Conservation (phyloP, 2,329 filamentous ascomycete genomes). For the Colletotrichum destructivum region DNA sequence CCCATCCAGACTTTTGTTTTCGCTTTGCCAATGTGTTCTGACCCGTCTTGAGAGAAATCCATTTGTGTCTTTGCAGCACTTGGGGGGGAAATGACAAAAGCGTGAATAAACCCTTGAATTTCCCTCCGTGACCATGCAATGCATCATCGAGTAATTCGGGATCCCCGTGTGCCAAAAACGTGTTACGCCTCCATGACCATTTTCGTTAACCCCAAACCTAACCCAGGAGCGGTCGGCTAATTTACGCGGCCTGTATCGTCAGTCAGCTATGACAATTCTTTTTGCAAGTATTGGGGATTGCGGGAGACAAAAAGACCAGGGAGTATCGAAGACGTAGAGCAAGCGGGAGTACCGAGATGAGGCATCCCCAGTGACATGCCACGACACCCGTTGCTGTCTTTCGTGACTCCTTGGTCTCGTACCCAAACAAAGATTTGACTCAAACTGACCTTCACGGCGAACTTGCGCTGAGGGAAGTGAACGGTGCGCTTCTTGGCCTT, state of each 20-base stretch:
- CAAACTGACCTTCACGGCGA: conserved; percentile 90
- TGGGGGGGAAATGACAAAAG: conserved; percentile 36
- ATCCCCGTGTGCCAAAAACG: conserved; percentile 43
- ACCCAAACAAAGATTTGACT: neutral
- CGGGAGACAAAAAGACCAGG: neutral
- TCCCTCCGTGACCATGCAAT: conserved; percentile 43
- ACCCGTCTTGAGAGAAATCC: conserved; percentile 42
- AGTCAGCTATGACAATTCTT: neutral
- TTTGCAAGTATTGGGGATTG: neutral
- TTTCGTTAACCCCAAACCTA: conserved; percentile 43
- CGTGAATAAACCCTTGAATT: conserved; percentile 43
- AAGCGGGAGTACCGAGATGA: no score
- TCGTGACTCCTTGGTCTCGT: neutral
- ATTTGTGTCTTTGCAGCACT: conserved; percentile 42
- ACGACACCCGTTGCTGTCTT: no score
- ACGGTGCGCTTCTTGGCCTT: conserved; percentile 96
- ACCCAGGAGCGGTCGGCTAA: conserved; percentile 39
- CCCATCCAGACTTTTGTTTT: conserved; percentile 38
- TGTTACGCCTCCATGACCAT: conserved; percentile 43
- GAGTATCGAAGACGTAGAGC: neutral
- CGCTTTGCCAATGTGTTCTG: conserved; percentile 34
- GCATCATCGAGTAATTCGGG: conserved; percentile 43
- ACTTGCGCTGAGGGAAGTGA: conserved; percentile 99
- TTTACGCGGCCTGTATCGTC: conserved; percentile 36
- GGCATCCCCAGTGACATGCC: neutral